phyloP scores from a whole-genome alignment of 306 rosid species.

The Senna siamea region DNA sequence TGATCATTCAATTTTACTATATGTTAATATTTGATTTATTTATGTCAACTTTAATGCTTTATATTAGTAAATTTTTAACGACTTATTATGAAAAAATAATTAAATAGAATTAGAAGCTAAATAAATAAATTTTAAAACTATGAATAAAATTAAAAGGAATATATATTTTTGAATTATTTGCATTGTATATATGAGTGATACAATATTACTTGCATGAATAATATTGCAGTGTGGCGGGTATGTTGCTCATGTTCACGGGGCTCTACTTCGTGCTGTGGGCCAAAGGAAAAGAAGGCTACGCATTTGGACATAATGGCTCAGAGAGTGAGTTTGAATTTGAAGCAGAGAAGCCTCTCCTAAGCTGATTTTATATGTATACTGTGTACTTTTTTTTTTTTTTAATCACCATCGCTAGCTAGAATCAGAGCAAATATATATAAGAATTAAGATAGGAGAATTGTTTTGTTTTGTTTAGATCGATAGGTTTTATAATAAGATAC shows the following conservation, averaged over 20 bases:
- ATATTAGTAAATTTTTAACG: too few species aligned
- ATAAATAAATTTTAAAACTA: too few species aligned
- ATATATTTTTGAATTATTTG: too few species aligned
- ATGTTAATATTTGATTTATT: too few species aligned
- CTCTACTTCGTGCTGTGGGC: slow-evolving; percentile 93
- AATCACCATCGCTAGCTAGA: background rate
- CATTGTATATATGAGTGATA: too few species aligned
- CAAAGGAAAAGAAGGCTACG: slow-evolving; percentile 71
- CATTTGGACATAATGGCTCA: slow-evolving; percentile 27
- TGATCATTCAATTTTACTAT: too few species aligned
- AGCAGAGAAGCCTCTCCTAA: slow-evolving; percentile 78
- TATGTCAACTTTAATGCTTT: too few species aligned
- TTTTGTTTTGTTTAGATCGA: background rate
- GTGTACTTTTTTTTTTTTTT: too few species aligned
- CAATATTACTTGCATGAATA: too few species aligned
- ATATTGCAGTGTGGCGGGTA: slow-evolving; percentile 69
- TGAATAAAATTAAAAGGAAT: too few species aligned
- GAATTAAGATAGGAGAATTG: background rate
- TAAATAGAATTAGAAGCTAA: too few species aligned
- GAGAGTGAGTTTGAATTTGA: slow-evolving; percentile 55
- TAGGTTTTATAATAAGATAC: background rate
- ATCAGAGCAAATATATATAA: background rate
- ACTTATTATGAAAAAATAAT: too few species aligned
- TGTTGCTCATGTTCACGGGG: slow-evolving; percentile 81
- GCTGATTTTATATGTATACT: slow-evolving; percentile 37